Evolutionary conservation across 2,329 filamentous ascomycete genomes (phyloP).

Genomic region (Sclerotinia glacialis): DNA sequence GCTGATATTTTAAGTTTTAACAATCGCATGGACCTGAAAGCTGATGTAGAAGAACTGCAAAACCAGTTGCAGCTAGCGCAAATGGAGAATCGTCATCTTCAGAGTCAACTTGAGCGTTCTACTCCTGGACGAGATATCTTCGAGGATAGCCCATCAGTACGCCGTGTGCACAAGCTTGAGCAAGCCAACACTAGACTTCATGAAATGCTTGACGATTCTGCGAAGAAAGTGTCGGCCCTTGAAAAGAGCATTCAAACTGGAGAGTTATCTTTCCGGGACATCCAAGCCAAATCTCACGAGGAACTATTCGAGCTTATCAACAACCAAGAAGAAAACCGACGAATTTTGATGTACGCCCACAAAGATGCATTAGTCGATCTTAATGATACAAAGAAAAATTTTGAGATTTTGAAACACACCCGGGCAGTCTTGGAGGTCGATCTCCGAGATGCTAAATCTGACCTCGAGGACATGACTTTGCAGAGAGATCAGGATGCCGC

Average conservation of each 20-base stretch:
- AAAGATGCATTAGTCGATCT: constrained; percentile 83
- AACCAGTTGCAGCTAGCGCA: constrained; percentile 91
- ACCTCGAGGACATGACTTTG: constrained; percentile 74
- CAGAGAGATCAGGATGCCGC: constrained; percentile 82
- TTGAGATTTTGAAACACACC: constrained; percentile 81
- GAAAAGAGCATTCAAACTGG: constrained; percentile 85
- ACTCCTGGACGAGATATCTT: constrained; percentile 60
- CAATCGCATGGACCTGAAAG: constrained; percentile 84
- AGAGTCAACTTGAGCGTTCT: constrained; percentile 75
- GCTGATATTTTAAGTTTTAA: constrained; percentile 81
- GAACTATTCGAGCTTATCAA: constrained; percentile 91
- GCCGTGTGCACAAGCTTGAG: constrained; percentile 86
- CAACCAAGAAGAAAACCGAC: constrained; percentile 85
- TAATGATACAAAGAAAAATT: constrained; percentile 79
- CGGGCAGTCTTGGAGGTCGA: constrained; percentile 81
- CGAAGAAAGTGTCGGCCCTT: constrained; percentile 84
- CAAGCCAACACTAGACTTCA: constrained; percentile 88
- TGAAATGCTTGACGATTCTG: constrained; percentile 90
- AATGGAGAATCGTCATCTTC: constrained; percentile 92
- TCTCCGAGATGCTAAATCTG: constrained; percentile 76
- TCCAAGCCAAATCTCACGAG: constrained; percentile 90
- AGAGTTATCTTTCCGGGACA: constrained; percentile 82
- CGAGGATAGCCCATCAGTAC: constrained; percentile 75
- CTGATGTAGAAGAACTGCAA: constrained; percentile 87
- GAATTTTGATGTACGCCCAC: constrained; percentile 77